Base-by-base conservation (phyloP, 2,329 filamentous ascomycete genomes). In the Rutstroemia sp. region DNA sequence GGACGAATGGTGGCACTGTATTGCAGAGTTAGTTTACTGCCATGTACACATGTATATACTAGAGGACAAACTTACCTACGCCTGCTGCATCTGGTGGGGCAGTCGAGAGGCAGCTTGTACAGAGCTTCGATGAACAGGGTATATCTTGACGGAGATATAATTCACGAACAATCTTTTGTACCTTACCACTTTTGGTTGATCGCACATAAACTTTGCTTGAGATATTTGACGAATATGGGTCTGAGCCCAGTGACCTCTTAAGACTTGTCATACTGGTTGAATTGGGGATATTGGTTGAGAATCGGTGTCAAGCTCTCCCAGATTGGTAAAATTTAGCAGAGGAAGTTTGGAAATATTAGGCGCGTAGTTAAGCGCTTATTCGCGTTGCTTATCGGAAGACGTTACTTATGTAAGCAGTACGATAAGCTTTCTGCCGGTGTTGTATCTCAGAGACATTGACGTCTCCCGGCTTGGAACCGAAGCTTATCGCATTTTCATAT, bases 121-220 rank as follows among this genome's bases (percentile, higher is more conserved):
- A 99, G 46, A 99, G 77, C 72, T 86, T 88, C 25, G 92, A 97
- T 36, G 92, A 96, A 76, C 94, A 99, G 50, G 94, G 92, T 68
- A 99, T 97, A 71, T 99, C 94, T 74, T 92, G 89, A 72, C 94
- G 84, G 60, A 99, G 79, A 73, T 99, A 99, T 61, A 97, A 81
- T 76, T 99, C 94, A 67, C 92, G 85, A 63, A 99, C 94, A 68
- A 99, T 95, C 79, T 99, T 99, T 73, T 97, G 94, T 58, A 97
- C 92, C 76, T 96, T 96, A 73, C 94, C 94, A 72, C 85, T 94
- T 73, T 89, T 92, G 48, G 92, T 95, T 25, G 94, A 96, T 59
- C 94, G 83, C 61, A 99, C 89, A 70, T 95, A 99, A 66, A 95
- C 84, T 75, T 97, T 99, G 81, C 88, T 96, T 34, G 91, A 92